Evolutionary conservation across 768 basidiomycete genomes (phyloP), one percentile per base, ranked within the genome.

Genomic region (Russula abietina): DNA sequence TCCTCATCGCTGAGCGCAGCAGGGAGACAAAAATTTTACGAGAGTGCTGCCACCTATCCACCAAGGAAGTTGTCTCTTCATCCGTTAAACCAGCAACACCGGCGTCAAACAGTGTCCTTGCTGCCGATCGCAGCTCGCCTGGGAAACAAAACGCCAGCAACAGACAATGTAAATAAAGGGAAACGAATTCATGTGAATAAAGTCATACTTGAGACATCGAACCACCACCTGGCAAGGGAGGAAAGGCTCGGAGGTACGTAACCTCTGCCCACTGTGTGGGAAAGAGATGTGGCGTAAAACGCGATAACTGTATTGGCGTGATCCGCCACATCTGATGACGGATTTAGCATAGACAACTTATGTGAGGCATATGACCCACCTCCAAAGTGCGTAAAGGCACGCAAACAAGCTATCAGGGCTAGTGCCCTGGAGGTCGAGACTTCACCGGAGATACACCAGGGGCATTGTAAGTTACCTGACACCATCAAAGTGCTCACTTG

Each of bases 101-200:
- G 2, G 91, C 82, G 48, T 93, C 91, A 60, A 98, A 93, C 1
- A 96, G 76, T 3, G 85, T 73, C 53, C 88, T 80, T 10, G 91
- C 86, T 0, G 93, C 86, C 55, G 86, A 83, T 49, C 91, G 85
- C 0, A 94, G 71, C 60, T 96, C 92, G 57, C 75, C 88, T 89
- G 69, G 46, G 65, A 55, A 46, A 46, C 22, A 46, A 61, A 28
- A 51, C 22, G 50, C 49, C 36, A 52, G 11, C 66, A 10, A 24
- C 11, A n/a, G 19, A 32, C 14, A 45, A 12, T 2, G 3, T 56
- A 39, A 46, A 46, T n/a, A n/a, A 22, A 70, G 65, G 55, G 12
- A 48, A 66, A 38, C 33, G 5, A 33, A 28, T 19, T 17, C 19
- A 48, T 46, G 9, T 38, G 22, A 17, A 56, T 11, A 22, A 48